Evolutionary conservation across 306 rosid species (phyloP).

Genomic region (Echinosophora koreensis): DNA sequence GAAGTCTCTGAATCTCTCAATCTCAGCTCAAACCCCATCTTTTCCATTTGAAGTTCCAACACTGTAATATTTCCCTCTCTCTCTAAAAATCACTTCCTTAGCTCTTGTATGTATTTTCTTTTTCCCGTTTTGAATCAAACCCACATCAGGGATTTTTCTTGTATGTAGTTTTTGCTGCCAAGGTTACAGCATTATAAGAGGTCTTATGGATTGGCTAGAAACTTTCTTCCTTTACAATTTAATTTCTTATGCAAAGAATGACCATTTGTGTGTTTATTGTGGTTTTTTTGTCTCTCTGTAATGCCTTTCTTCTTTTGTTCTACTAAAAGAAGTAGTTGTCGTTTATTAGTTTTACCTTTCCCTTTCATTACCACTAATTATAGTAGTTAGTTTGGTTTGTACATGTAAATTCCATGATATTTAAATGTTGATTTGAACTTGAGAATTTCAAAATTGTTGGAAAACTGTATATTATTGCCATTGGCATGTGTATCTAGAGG

Average conservation of each 20-base stretch:
- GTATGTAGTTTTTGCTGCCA: constrained; percentile 10
- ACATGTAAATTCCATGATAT: neutral
- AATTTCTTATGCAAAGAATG: constrained; percentile 1
- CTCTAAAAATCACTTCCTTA: neutral
- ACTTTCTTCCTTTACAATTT: constrained; percentile 2
- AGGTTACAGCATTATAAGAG: constrained; percentile 15
- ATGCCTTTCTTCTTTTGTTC: neutral
- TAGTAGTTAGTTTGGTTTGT: neutral
- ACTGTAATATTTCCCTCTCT: constrained; percentile 30
- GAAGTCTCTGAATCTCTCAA: constrained; percentile 7
- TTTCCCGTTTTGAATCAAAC: neutral
- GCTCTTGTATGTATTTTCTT: constrained; percentile 5
- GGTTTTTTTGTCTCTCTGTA: neutral
- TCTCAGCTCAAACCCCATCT: neutral
- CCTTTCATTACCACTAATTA: neutral
- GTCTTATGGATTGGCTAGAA: neutral
- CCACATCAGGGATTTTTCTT: constrained; percentile 6
- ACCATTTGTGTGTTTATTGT: constrained; percentile 2
- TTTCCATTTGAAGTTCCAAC: constrained; percentile 5
- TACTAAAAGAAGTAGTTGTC: neutral
- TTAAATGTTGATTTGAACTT: neutral
- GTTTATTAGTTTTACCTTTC: neutral
- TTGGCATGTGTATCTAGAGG: neutral
- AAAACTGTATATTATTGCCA: constrained; percentile 18
- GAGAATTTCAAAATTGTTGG: neutral